phyloP scores from a whole-genome alignment of 768 basidiomycete genomes.

The Russula sp. region DNA sequence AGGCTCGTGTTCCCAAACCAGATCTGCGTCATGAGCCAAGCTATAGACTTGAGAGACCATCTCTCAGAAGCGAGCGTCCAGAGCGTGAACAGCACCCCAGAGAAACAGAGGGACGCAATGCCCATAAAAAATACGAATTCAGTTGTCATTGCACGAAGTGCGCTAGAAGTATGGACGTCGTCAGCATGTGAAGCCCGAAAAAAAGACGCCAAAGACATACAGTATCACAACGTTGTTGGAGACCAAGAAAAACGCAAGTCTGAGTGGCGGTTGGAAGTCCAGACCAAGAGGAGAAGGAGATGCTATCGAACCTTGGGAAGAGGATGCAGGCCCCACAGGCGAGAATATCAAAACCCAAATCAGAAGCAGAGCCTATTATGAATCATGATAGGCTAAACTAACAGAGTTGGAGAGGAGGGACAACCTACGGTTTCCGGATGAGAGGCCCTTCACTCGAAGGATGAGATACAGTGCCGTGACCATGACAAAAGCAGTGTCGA shows the following conservation, averaged over 20 bases:
- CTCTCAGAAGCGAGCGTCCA: conserved; percentile 42
- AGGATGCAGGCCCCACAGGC: conserved; percentile 82
- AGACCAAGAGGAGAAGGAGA: not conserved
- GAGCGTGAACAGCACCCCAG: conserved; percentile 59
- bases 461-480: conserved; percentile 64
- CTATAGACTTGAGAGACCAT: conserved; percentile 47
- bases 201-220: conserved; percentile 36
- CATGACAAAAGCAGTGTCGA: conserved; percentile 69
- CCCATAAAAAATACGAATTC: conserved; percentile 76
- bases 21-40: conserved; percentile 82
- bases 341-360: conserved; percentile 74
- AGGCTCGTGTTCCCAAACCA: conserved; percentile 80
- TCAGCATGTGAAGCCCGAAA: not conserved
- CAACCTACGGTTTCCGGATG: conserved; percentile 44
- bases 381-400: not conserved
- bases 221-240: conserved; percentile 74
- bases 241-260: conserved; percentile 76
- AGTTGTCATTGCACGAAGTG: conserved; percentile 74
- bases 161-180: conserved; percentile 36
- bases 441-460: conserved; percentile 60
- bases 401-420: not conserved
- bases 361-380: conserved; percentile 35
- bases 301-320: conserved; percentile 57
- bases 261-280: conserved; percentile 24
- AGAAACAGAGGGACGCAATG: conserved; percentile 75